Conservation (phyloP, 179 eudicot genomes). For the Sideroxylon spinosum region DNA sequence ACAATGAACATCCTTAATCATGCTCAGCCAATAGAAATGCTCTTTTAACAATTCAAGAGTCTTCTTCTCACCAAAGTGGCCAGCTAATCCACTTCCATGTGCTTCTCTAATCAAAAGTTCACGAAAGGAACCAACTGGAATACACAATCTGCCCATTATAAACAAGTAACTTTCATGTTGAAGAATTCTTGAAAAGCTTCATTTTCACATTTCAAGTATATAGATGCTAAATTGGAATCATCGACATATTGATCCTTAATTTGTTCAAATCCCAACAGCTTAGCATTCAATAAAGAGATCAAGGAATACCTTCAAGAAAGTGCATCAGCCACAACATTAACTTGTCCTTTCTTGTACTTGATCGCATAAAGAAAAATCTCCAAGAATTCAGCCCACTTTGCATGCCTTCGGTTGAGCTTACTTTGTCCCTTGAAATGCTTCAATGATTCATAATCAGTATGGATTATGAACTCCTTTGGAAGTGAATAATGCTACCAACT, state of each 20-base stretch:
- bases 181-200: neutral
- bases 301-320: neutral
- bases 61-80: neutral
- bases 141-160: slow-evolving; percentile 1
- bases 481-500: neutral
- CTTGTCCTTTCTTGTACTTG: slow-evolving; percentile 11
- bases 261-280: slow-evolving; percentile 3
- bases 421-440: slow-evolving; percentile 12
- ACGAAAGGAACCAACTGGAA: slow-evolving; percentile 12
- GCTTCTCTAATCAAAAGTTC: neutral
- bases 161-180: slow-evolving; percentile 14
- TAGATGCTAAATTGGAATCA: neutral
- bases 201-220: neutral
- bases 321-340: slow-evolving; percentile 10
- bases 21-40: neutral
- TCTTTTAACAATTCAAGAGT: neutral
- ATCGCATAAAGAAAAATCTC: neutral
- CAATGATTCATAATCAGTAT: slow-evolving; percentile 5
- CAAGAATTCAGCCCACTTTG: slow-evolving; percentile 17
- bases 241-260: neutral
- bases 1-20: neutral
- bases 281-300: neutral
- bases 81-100: neutral
- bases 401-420: slow-evolving; percentile 15
- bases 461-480: neutral